A percentile compares a stretch with the other conserved stretches of the same genome.
Evolutionary conservation across 192 early-diverging fungal genomes (phyloP).

Genomic region (Rhizoclosmatium globosum): DNA sequence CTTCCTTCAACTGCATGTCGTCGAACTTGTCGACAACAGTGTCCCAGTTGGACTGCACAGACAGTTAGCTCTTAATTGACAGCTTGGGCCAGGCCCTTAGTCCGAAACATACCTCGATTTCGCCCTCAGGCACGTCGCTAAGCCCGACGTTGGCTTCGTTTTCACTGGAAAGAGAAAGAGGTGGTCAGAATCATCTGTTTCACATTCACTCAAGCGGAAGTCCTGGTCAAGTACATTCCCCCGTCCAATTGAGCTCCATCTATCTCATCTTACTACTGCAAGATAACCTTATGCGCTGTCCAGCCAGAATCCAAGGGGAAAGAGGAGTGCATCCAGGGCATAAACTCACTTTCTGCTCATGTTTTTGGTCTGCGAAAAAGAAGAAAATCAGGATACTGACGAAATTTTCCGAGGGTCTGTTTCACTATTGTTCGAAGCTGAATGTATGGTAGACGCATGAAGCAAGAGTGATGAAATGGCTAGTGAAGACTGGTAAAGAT

Average conservation of each 20-base stretch:
- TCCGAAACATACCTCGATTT: constrained; percentile 44
- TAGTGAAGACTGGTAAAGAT: too few species aligned
- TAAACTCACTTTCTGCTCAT: constrained; percentile 1
- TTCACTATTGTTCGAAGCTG: too few species aligned
- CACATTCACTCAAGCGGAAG: too few species aligned
- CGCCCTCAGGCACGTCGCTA: constrained; percentile 49
- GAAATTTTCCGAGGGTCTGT: neutral
- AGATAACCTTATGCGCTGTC: too few species aligned
- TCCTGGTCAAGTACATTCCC: too few species aligned
- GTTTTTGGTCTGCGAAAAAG: neutral
- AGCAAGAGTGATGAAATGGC: too few species aligned
- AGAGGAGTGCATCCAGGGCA: neutral
- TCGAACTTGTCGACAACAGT: constrained; percentile 86
- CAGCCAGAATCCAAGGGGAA: too few species aligned
- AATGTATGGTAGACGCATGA: too few species aligned
- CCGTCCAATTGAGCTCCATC: too few species aligned
- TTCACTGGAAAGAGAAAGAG: neutral
- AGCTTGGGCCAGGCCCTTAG: neutral
- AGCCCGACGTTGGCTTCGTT: constrained; percentile 25
- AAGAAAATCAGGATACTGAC: neutral
- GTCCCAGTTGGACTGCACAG: constrained; percentile 28
- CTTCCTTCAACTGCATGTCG: constrained; percentile 94
- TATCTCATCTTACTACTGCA: too few species aligned
- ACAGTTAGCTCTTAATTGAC: too few species aligned
- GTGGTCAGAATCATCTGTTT: neutral